A percentile compares a stretch with the other conserved stretches of the same genome.
phyloP scores from a whole-genome alignment of 495 filamentous ascomycete genomes.

The Bathelium albidoporum region DNA sequence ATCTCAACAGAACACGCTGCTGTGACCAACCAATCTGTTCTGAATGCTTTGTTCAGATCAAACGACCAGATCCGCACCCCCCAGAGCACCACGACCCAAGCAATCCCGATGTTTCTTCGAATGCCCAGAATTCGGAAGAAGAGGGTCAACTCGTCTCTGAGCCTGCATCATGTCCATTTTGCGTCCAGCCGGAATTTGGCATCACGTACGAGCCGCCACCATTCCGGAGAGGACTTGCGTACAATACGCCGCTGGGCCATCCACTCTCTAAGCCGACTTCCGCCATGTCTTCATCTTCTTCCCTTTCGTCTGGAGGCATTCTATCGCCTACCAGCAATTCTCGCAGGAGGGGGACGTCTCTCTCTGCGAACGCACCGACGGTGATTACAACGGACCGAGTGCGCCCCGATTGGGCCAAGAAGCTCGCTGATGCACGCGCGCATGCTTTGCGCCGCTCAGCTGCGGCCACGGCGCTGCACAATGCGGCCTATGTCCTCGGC shows the following conservation, averaged over 20 bases:
- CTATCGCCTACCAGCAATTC: slow-evolving; percentile 34
- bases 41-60: slow-evolving; percentile 98
- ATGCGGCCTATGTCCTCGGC: slow-evolving; percentile 86
- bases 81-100: slow-evolving; percentile 62
- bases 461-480: slow-evolving; percentile 88
- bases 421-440: slow-evolving; percentile 71
- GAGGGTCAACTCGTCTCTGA: slow-evolving; percentile 73
- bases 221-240: slow-evolving; percentile 75
- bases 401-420: slow-evolving; percentile 88
- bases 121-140: slow-evolving; percentile 28
- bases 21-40: slow-evolving; percentile 97
- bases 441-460: slow-evolving; percentile 80
- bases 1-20: slow-evolving; percentile 89
- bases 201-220: slow-evolving; percentile 82
- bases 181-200: slow-evolving; percentile 87
- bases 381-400: slow-evolving; percentile 89
- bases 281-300: slow-evolving; percentile 63
- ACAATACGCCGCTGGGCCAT: slow-evolving; percentile 40
- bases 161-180: slow-evolving; percentile 90
- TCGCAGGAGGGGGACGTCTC: slow-evolving; percentile 63
- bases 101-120: slow-evolving; percentile 7
- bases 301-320: slow-evolving; percentile 40
- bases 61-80: slow-evolving; percentile 87
- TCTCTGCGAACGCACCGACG: slow-evolving; percentile 66
- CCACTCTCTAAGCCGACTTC: slow-evolving; percentile 45